A percentile compares a stretch with the other conserved stretches of the same genome.
phyloP scores from a whole-genome alignment of 2,329 filamentous ascomycete species.

The Stachybotrys elegans region DNA sequence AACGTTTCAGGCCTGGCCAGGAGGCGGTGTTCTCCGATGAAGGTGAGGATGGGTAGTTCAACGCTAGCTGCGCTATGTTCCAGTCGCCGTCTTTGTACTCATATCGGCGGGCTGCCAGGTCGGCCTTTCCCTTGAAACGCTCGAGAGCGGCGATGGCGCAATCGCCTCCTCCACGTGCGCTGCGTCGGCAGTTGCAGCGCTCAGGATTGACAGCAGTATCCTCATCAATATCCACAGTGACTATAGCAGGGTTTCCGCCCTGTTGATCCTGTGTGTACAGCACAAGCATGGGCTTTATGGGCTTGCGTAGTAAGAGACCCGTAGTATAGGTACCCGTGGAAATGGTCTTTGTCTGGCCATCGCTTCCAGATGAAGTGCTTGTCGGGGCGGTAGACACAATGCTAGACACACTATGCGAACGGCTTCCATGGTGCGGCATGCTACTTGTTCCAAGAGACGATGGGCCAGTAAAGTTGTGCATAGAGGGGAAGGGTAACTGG shows the following conservation, averaged over 20 bases:
- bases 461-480: no score
- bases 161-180: conserved; percentile 16
- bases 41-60: conserved; percentile 18
- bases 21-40: conserved; percentile 11
- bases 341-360: conserved; percentile 16
- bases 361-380: conserved; percentile 18
- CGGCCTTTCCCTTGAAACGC: conserved; percentile 16
- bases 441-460: no score
- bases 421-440: conserved; percentile 5
- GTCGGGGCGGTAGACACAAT: conserved; percentile 12
- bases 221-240: conserved; percentile 25
- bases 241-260: conserved; percentile 18
- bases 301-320: conserved; percentile 22
- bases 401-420: conserved; percentile 17
- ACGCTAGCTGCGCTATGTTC: conserved; percentile 24
- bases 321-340: conserved; percentile 20
- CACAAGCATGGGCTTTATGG: conserved; percentile 27
- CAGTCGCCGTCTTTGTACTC: conserved; percentile 19
- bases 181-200: conserved; percentile 26
- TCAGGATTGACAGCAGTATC: conserved; percentile 26
- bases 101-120: conserved; percentile 21
- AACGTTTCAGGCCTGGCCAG: conserved; percentile 20
- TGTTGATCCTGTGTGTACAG: conserved; percentile 22
- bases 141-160: conserved; percentile 21
- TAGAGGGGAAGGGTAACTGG: no score